phyloP scores from a whole-genome alignment of 139 green algal species.

The Microglena sp. region DNA sequence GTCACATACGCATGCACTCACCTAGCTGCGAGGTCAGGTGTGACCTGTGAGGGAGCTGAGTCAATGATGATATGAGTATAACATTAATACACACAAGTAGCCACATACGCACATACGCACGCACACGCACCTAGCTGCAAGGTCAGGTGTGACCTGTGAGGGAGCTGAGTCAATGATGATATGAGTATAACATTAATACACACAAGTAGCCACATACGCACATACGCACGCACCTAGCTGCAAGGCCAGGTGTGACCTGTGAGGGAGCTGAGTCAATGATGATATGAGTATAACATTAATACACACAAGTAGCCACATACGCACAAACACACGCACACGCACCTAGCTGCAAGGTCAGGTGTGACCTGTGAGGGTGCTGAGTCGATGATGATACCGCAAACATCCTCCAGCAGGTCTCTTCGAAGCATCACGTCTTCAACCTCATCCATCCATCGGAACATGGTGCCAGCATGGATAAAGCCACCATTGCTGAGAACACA shows the following conservation, averaged over 20 bases:
- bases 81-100: neutral
- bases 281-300: too few relatives aligned
- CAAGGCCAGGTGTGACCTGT: too few relatives aligned
- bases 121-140: conserved; percentile 4
- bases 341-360: conserved; percentile 14
- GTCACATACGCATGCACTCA: neutral
- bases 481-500: conserved; percentile 21
- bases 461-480: conserved; percentile 32
- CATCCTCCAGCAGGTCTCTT: conserved; percentile 27
- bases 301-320: neutral
- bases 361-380: conserved; percentile 17
- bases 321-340: conserved; percentile 1
- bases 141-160: conserved; percentile 13
- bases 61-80: too few relatives aligned
- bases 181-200: neutral
- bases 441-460: conserved; percentile 39
- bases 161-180: conserved; percentile 32
- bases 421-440: conserved; percentile 31
- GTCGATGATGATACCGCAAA: conserved; percentile 34
- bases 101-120: neutral
- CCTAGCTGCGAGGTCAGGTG: too few relatives aligned
- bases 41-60: too few relatives aligned
- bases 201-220: neutral
- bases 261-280: too few relatives aligned
- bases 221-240: neutral